These are phyloP conservation scores for Trichoderma afroharzianum DNA, from an alignment of 2,329 filamentous ascomycete species.

Conservation along the genomic window DNA sequence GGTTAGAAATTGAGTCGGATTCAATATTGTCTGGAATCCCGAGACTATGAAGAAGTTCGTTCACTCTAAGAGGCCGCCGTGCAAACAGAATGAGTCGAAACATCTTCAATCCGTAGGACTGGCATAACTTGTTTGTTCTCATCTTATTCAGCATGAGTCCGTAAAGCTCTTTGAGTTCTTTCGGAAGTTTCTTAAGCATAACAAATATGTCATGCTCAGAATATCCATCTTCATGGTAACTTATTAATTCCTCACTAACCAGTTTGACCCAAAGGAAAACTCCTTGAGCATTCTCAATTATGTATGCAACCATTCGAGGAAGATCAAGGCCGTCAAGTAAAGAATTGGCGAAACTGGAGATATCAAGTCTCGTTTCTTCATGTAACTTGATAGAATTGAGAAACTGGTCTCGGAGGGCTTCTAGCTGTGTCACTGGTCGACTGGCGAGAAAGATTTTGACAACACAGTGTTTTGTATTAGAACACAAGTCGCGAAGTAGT, in stretches of 20 bases:
- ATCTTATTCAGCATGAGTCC: neutral
- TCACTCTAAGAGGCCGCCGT: neutral
- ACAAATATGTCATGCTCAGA: neutral
- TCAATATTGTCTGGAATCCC: neutral
- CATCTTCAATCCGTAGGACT: neutral
- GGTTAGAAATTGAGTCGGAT: accelerated
- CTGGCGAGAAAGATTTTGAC: neutral
- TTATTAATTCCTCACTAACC: neutral
- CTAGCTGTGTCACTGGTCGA: neutral
- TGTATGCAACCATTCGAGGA: neutral
- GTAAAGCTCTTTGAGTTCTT: neutral
- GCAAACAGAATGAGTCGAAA: neutral
- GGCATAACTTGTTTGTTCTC: neutral
- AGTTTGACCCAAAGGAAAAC: neutral
- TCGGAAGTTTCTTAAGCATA: neutral
- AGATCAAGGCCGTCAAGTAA: neutral
- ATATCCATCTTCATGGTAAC: neutral
- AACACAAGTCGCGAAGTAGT: neutral
- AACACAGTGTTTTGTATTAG: neutral
- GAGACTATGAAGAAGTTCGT: neutral
- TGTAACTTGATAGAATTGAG: neutral
- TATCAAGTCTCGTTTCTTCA: neutral
- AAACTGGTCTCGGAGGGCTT: neutral
- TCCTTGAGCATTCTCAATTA: neutral
- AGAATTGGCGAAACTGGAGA: neutral